Conservation (phyloP, 805 yeast species). For the Suhomyces vadensis region DNA sequence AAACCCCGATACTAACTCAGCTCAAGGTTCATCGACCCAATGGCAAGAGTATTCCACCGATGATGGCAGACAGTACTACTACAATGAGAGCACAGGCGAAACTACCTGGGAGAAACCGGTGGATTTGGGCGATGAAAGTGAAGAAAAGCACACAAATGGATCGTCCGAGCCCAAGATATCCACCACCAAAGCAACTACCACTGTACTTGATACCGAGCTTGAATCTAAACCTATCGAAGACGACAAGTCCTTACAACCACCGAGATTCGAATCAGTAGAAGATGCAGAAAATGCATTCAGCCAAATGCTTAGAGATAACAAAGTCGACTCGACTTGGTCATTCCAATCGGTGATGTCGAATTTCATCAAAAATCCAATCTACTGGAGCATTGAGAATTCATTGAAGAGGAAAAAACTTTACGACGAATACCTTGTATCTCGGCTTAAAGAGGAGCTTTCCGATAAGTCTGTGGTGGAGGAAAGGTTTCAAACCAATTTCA, state of each 20-base stretch:
- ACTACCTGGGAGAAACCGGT: slow-evolving; percentile 83
- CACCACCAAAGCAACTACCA: slow-evolving; percentile 10
- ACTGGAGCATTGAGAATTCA: slow-evolving; percentile 68
- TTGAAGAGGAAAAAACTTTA: slow-evolving; percentile 58
- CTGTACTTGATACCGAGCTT: slow-evolving; percentile 21
- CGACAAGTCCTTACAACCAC: slow-evolving; percentile 27
- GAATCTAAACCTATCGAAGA: slow-evolving; percentile 20
- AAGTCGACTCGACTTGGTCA: slow-evolving; percentile 75
- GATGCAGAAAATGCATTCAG: slow-evolving; percentile 50
- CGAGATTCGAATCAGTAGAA: slow-evolving; percentile 20
- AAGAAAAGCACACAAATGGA: slow-evolving; percentile 3
- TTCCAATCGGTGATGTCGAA: slow-evolving; percentile 63
- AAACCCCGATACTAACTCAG: slow-evolving; percentile 50
- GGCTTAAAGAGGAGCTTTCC: slow-evolving; percentile 48
- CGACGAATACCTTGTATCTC: slow-evolving; percentile 56
- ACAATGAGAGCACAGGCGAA: slow-evolving; percentile 60
- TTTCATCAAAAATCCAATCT: slow-evolving; percentile 59
- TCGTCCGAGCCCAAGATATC: slow-evolving; percentile 12
- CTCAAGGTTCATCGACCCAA: not conserved
- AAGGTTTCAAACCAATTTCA: slow-evolving; percentile 56
- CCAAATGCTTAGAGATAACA: slow-evolving; percentile 51
- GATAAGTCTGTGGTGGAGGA: slow-evolving; percentile 55
- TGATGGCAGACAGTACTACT: slow-evolving; percentile 66
- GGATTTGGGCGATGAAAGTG: slow-evolving; percentile 31
- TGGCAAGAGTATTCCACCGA: slow-evolving; percentile 52